Base-by-base conservation (phyloP, 306 rosid species). In the Gleditsia sinensis region DNA sequence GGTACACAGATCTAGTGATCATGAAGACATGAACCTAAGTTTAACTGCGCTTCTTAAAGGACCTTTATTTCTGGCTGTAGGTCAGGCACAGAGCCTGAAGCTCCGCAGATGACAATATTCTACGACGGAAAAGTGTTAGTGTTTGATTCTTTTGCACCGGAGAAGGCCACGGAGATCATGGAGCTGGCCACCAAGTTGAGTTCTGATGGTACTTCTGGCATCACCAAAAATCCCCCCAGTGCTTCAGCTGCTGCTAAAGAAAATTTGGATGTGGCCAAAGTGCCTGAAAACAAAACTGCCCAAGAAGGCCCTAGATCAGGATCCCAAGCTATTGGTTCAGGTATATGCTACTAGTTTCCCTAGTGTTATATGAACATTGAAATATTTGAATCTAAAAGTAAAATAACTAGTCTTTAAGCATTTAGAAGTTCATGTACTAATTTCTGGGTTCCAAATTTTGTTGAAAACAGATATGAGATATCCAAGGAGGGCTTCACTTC, bases 401-500 rank as follows among this genome's bases (percentile, higher is more conserved):
- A 30, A 42, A 23, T 27, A 21, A 4, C 53, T 34, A 24, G 34
- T 3, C 9, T 9, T 6, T 34, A 60, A 46, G 32, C 24, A 21
- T 25, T 43, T 57, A 20, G 55, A 42, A 43, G 43, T 74, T 32
- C 49, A 34, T 43, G 13, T 1, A 17, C 73, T 78, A 46, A 81
- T 74, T 25, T 9, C 13, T 34, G 42, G 45, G 28, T 71, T 62
- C 2, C 59, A 12, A 54, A 20, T 62, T 69, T 61, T 30, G 51
- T 55, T 9, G 37, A 63, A n/a, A n/a, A 23, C 79, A 83, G 96
- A 93, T 75, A 59, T 93, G 84, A 88, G 94, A 23, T 86, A 89
- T 53, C 94, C 92, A 42, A 88, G 96, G 80, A 85, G 96, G 84
- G 84, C 85, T 62, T 94, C 98, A 9, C 98, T 94, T 40, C 87